Evolutionary conservation across 2,329 filamentous ascomycete species (phyloP).

Genomic region (Neoarthrinium moseri): DNA sequence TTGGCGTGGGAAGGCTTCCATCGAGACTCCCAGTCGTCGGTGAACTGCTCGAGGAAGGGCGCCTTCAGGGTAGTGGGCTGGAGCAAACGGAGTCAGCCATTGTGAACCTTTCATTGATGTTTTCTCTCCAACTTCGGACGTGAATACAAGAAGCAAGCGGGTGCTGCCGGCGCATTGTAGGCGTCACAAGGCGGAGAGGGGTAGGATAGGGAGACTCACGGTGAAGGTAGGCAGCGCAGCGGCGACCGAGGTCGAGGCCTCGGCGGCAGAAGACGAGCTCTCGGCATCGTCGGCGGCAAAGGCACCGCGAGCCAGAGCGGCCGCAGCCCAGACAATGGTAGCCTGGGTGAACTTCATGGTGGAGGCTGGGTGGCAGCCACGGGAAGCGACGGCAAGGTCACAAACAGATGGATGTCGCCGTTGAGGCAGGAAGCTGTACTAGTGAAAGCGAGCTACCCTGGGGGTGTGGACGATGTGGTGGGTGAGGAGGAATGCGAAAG

Average conservation of each 20-base stretch:
- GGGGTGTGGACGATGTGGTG: neutral
- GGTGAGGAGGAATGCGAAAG: conserved; percentile 21
- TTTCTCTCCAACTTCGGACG: no score
- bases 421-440: conserved; percentile 8
- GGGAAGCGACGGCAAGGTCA: conserved; percentile 6
- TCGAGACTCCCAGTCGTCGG: conserved; percentile 87
- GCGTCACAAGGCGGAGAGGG: neutral
- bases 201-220: conserved; percentile 53
- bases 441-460: conserved; percentile 7
- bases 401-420: neutral
- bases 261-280: conserved; percentile 38
- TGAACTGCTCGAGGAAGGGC: conserved; percentile 98
- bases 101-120: no score
- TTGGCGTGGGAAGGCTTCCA: conserved; percentile 97
- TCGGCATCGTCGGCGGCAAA: conserved; percentile 63
- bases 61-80: conserved; percentile 88
- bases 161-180: neutral
- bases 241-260: conserved; percentile 55
- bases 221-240: conserved; percentile 81
- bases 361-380: conserved; percentile 23
- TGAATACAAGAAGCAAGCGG: neutral
- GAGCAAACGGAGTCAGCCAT: no score
- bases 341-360: conserved; percentile 84
- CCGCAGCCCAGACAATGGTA: conserved; percentile 73
- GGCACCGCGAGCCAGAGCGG: conserved; percentile 68